Percentiles rank a stretch among this genome's conserved stretches.
Conservation (phyloP, 495 filamentous ascomycete species). For the Hypoxylon crocopeplum region DNA sequence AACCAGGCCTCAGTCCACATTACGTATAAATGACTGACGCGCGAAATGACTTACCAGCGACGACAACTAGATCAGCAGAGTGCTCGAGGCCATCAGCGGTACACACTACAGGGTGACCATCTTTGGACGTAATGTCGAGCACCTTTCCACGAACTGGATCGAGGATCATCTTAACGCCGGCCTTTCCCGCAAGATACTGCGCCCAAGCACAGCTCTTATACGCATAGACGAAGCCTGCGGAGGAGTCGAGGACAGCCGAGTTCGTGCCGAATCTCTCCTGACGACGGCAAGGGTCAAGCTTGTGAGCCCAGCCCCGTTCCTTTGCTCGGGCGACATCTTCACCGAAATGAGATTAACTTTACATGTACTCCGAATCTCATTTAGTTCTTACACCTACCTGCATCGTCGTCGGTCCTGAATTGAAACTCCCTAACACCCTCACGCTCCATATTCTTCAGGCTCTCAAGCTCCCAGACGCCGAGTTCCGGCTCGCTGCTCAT, state of each 20-base stretch:
- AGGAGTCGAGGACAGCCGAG: constrained; percentile 48
- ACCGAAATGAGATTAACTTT: neutral
- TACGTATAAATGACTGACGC: too few relatives aligned
- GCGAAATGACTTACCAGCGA: constrained; percentile 30
- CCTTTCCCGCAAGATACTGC: constrained; percentile 43
- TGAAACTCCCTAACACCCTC: constrained; percentile 45
- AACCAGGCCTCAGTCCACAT: neutral
- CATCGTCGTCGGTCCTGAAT: constrained; percentile 36
- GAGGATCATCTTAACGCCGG: constrained; percentile 47
- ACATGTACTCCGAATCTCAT: neutral
- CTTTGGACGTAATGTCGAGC: constrained; percentile 15
- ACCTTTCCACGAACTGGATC: constrained; percentile 38
- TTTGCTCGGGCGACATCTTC: constrained; percentile 37
- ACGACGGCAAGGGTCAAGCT: constrained; percentile 37
- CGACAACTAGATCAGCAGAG: constrained; percentile 34
- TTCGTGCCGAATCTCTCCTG: constrained; percentile 34
- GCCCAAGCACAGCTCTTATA: constrained; percentile 53
- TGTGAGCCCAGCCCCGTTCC: constrained; percentile 39
- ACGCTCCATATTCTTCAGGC: constrained; percentile 43
- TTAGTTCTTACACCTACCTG: constrained; percentile 35
- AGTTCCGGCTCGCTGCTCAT: constrained; percentile 39
- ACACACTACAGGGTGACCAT: constrained; percentile 31
- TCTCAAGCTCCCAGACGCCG: constrained; percentile 41
- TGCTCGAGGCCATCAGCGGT: constrained; percentile 46
- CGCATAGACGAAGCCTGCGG: constrained; percentile 49